Evolutionary conservation across 202 grass and related monocot genomes (phyloP).

Genomic region (Saccharum hybrid): DNA sequence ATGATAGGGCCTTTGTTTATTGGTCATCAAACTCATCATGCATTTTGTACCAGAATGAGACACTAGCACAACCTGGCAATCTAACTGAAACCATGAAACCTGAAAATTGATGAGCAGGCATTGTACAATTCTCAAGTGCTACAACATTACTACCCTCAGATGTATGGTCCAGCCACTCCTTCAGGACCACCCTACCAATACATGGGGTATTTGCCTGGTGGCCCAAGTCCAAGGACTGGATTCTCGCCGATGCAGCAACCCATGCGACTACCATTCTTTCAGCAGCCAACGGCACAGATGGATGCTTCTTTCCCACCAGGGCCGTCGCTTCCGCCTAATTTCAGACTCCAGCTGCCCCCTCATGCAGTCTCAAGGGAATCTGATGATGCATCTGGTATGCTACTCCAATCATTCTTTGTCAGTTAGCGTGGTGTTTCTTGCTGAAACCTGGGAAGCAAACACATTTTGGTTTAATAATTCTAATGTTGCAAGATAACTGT

Average conservation of each 20-base stretch:
- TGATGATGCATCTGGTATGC: constrained; percentile 52
- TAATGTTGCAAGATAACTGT: not conserved
- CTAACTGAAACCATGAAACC: constrained; percentile 31
- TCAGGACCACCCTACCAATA: constrained; percentile 61
- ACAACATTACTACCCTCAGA: constrained; percentile 68
- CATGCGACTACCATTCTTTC: constrained; percentile 44
- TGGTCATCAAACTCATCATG: not conserved
- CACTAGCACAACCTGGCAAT: not conserved
- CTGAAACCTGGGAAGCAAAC: not conserved
- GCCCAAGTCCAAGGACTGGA: constrained; percentile 44
- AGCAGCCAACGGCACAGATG: constrained; percentile 43
- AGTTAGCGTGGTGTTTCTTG: not conserved
- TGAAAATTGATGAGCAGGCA: constrained; percentile 53
- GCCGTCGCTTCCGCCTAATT: constrained; percentile 61
- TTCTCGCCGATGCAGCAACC: constrained; percentile 57
- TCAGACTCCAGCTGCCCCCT: constrained; percentile 77
- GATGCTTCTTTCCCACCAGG: constrained; percentile 55
- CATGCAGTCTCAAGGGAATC: constrained; percentile 56
- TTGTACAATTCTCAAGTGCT: constrained; percentile 68
- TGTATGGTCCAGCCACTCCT: constrained; percentile 67
- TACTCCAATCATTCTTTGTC: constrained; percentile 7
- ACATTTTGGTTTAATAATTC: not conserved
- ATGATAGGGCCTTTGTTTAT: not conserved
- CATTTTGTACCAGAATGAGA: constrained; percentile 5
- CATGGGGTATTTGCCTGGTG: constrained; percentile 61